Conservation (phyloP, 257 asterid species). For the Capsicum baccatum region DNA sequence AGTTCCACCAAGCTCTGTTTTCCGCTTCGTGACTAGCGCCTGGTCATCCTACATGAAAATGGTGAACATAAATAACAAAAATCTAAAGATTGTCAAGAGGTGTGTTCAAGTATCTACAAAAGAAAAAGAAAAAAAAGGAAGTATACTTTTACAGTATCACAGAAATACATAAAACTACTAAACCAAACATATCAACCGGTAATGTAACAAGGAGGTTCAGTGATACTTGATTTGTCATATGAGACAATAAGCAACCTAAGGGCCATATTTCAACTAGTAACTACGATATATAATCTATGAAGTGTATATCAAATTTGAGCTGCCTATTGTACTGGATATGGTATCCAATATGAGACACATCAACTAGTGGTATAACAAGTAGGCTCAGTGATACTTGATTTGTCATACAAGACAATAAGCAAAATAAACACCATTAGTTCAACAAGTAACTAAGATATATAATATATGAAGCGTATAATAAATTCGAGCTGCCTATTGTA, state of each 20-base stretch:
- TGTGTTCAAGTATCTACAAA: conserved; percentile 1
- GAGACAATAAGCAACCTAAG: neutral
- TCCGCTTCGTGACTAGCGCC: conserved; percentile 74
- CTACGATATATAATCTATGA: neutral
- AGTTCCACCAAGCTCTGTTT: conserved; percentile 96
- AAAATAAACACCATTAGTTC: neutral
- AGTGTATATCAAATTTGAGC: conserved; percentile 7
- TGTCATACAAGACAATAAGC: neutral
- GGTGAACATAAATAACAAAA: conserved; percentile 23
- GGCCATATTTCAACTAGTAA: conserved; percentile 1
- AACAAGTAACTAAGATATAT: conserved; percentile 18
- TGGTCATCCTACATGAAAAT: conserved; percentile 58
- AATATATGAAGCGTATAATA: neutral
- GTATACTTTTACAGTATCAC: neutral
- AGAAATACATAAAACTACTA: neutral
- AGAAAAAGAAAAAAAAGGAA: neutral
- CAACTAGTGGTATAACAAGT: neutral
- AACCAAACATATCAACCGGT: conserved; percentile 9
- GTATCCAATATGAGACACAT: neutral
- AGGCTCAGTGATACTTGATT: neutral
- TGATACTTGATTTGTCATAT: neutral
- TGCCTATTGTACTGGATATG: conserved; percentile 12
- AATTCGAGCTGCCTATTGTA: conserved; percentile 23
- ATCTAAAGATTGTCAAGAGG: neutral
- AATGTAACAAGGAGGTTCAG: neutral